Conservation (phyloP, 495 filamentous ascomycete genomes). For the Glonium stellatum region DNA sequence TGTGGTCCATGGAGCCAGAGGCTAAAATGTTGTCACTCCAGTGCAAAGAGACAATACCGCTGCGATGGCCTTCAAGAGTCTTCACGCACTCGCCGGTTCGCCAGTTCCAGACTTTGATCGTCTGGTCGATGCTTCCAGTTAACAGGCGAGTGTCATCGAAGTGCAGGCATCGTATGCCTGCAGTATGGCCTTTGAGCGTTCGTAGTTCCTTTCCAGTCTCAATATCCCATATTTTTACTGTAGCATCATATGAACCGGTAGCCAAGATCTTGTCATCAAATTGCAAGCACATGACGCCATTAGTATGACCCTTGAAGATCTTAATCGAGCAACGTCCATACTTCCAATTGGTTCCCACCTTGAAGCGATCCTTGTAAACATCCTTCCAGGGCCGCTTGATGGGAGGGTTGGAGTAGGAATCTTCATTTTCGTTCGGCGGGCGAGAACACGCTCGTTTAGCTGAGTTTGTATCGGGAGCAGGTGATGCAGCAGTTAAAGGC, state of each 20-base stretch:
- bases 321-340: constrained; percentile 78
- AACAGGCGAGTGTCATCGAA: constrained; percentile 88
- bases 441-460: constrained; percentile 26
- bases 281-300: constrained; percentile 93
- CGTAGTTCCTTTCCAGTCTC: constrained; percentile 78
- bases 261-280: constrained; percentile 90
- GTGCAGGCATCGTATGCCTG: constrained; percentile 79
- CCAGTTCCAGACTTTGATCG: constrained; percentile 94
- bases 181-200: constrained; percentile 72
- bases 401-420: constrained; percentile 46
- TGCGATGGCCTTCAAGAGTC: constrained; percentile 69
- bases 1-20: constrained; percentile 80
- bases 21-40: constrained; percentile 78
- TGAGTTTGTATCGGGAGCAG: constrained; percentile 6
- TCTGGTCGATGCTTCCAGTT: constrained; percentile 73
- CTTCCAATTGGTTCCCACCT: constrained; percentile 93
- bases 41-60: constrained; percentile 77
- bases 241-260: constrained; percentile 90
- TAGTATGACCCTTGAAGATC: constrained; percentile 79
- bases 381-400: constrained; percentile 78
- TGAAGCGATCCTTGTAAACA: constrained; percentile 80
- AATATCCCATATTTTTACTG: constrained; percentile 93
- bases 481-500: constrained; percentile 1
- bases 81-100: constrained; percentile 81
- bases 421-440: constrained; percentile 21